Percentiles rank a stretch among this genome's conserved stretches.
Conservation (phyloP, 2,329 filamentous ascomycete species). For the Cercospora sp. region DNA sequence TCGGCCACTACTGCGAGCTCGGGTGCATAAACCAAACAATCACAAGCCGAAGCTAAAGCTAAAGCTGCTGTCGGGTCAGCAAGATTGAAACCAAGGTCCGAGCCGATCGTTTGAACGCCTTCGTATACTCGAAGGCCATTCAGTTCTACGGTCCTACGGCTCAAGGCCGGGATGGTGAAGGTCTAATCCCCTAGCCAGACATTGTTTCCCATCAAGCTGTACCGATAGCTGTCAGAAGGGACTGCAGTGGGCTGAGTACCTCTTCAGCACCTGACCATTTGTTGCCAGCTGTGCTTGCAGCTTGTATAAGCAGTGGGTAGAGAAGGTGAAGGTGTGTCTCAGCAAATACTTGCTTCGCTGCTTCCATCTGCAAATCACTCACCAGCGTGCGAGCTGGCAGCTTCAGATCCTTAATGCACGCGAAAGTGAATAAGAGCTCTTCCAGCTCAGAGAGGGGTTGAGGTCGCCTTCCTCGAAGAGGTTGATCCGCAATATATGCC, state of each 20-base stretch:
- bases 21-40: background rate
- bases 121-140: background rate
- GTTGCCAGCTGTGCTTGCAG: constrained; percentile 61
- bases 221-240: constrained; percentile 40
- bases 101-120: background rate
- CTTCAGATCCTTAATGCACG: constrained; percentile 64
- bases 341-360: constrained; percentile 18
- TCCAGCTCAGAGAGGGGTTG: constrained; percentile 78
- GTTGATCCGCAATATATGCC: constrained; percentile 86
- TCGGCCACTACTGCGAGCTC: background rate
- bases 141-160: background rate
- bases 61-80: background rate
- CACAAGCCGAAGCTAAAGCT: background rate
- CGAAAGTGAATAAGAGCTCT: constrained; percentile 73
- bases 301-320: constrained; percentile 73
- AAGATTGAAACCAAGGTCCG: background rate
- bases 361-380: background rate
- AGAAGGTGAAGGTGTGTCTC: constrained; percentile 78
- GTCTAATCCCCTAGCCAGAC: background rate
- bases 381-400: constrained; percentile 59
- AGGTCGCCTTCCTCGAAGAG: constrained; percentile 83
- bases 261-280: constrained; percentile 61
- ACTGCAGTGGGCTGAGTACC: constrained; percentile 43
- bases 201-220: background rate
- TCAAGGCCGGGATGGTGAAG: background rate